Base-by-base conservation (phyloP, 768 basidiomycete genomes). In the Macrolepiota dolichaula region DNA sequence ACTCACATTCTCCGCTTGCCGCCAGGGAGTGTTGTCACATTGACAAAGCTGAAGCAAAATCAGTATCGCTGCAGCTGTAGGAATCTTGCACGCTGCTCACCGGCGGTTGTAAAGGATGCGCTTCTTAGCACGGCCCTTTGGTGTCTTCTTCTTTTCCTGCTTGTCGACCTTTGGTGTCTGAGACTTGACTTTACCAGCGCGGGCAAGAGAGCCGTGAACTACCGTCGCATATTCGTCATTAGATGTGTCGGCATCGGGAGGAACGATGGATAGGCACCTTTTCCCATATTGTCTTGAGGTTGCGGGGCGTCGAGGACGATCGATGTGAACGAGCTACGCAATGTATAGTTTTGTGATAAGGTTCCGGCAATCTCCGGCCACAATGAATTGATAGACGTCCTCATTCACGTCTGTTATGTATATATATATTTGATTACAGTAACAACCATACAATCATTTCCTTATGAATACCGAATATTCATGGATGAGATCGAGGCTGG, bases 201-300 rank as follows among this genome's bases (percentile, higher is more conserved):
- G 95, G 81, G 95, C 95, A 81, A 97, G 94, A 76, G 95, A 98
- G 77, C 95, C 95, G 91, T 98, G 95, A 32, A 96, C 95, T 94
- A 69, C 51, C 47, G 25, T 27, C 19, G 37, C 11, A 35, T 38
- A 53, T 44, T 38, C 37, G 62, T n/a, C 42, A 49, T 62, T 32
- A 49, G 58, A 25, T 15, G 19, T 24, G 27, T 51, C 36, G 49
- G 49, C 57, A 47, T 52, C 61, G 35, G 36, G 65, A 70, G 64
- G 54, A 63, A 50, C 62, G 47, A 59, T 37, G 50, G 40, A 42
- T 57, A 59, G 60, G 50, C 68, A 87, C 87, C 87, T 86, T 89
- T 86, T 78, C 87, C 87, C 87, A 89, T 89, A 65, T 81, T 86
- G 80, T 80, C 76, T 83, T 83, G 84, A 81, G 74, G 81, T 79